phyloP scores from a whole-genome alignment of 1,284 basidiomycete genomes.

The Ustilago tritici region DNA sequence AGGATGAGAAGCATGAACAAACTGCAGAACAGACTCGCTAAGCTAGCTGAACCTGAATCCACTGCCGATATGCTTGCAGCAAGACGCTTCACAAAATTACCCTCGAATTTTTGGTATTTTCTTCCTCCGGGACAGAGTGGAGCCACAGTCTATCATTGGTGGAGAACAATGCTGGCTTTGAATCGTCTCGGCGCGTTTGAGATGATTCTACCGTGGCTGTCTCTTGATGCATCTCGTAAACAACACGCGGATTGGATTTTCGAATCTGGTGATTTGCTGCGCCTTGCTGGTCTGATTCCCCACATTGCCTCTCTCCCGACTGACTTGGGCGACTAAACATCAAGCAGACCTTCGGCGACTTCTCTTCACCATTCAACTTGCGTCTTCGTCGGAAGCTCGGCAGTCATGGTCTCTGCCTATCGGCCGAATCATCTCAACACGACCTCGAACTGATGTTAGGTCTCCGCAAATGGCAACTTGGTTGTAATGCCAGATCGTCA shows the following conservation, averaged over 20 bases:
- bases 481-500: background rate
- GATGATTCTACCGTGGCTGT: slow-evolving; percentile 1
- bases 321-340: background rate
- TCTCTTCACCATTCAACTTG: background rate
- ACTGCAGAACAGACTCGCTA: slow-evolving; percentile 1
- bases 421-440: background rate
- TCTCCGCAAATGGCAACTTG: background rate
- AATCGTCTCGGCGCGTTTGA: background rate
- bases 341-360: background rate
- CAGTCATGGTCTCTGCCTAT: background rate
- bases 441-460: background rate
- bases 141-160: background rate
- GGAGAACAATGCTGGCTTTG: background rate
- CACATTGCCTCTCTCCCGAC: background rate
- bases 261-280: background rate
- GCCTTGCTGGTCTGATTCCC: background rate
- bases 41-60: slow-evolving; percentile 6
- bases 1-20: background rate
- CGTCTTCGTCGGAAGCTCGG: background rate
- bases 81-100: background rate
- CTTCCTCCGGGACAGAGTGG: too few relatives aligned
- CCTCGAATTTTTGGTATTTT: slow-evolving; percentile 3
- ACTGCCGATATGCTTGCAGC: slow-evolving; percentile 2
- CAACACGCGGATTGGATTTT: too few relatives aligned
- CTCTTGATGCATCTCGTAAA: slow-evolving; percentile 2